These are phyloP conservation scores for Ambrosiella xylebori DNA, from an alignment of 2,329 filamentous ascomycete genomes.

Conservation along the genomic window DNA sequence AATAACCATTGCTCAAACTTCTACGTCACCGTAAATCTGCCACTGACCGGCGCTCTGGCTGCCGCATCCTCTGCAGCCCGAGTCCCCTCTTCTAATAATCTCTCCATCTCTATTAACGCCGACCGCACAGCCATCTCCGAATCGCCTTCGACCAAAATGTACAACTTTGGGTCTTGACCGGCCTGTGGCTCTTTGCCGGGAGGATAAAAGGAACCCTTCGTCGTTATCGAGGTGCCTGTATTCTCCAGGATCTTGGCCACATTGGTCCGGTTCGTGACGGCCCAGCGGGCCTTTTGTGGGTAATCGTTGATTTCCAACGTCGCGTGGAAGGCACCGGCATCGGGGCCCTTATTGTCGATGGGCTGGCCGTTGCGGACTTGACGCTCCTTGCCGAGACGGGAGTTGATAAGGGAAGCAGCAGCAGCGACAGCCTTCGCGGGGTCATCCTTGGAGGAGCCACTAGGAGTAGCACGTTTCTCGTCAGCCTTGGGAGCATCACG, in stretches of 20 bases:
- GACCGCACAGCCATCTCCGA: conserved; percentile 83
- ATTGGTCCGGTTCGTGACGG: conserved; percentile 94
- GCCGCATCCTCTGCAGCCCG: conserved; percentile 80
- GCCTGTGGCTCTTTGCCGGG: conserved; percentile 62
- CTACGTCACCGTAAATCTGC: conserved; percentile 74
- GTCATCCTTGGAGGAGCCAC: conserved; percentile 26
- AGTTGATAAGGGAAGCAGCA: conserved; percentile 83
- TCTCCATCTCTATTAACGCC: conserved; percentile 78
- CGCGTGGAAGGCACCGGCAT: conserved; percentile 90
- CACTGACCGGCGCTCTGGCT: conserved; percentile 57
- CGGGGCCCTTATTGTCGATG: conserved; percentile 95
- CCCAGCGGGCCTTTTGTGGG: conserved; percentile 95
- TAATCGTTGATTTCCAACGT: conserved; percentile 99
- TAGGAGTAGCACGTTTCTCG: conserved; percentile 8
- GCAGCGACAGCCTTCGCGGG: conserved; percentile 74
- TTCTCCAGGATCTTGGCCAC: conserved; percentile 94
- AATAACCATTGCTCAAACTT: neutral
- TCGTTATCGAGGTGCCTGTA: conserved; percentile 90
- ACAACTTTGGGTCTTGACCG: conserved; percentile 76
- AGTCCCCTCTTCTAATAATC: conserved; percentile 76
- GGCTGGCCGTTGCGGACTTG: conserved; percentile 82
- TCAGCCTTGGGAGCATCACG: conserved; percentile 34
- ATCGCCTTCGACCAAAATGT: conserved; percentile 94
- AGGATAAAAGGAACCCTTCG: conserved; percentile 82
- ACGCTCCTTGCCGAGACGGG: conserved; percentile 73